Evolutionary conservation across 208 protist species (phyloP).

Genomic region (Acanthamoeba lenticulata): DNA sequence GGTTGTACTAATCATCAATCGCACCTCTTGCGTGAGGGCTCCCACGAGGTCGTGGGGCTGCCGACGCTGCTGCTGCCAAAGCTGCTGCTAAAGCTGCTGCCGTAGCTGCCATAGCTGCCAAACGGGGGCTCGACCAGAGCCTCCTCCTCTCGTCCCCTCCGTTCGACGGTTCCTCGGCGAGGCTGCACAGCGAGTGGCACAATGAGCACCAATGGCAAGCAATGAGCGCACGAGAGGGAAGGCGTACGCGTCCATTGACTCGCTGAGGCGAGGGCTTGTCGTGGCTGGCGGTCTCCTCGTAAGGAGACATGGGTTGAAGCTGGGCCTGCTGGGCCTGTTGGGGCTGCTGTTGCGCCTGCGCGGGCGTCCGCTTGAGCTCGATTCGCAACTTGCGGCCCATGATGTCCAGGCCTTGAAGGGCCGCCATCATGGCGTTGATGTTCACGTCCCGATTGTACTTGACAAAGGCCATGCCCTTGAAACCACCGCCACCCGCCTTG

Average conservation of each 20-base stretch:
- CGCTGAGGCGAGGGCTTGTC: not conserved
- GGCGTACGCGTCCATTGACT: not conserved
- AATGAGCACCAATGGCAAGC: not conserved
- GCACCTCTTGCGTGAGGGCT: not conserved
- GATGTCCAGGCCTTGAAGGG: not conserved
- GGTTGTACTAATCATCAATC: too few species aligned
- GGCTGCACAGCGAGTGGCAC: not conserved
- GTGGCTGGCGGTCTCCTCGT: not conserved
- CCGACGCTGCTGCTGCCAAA: not conserved
- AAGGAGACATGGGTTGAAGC: not conserved
- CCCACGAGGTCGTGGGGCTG: not conserved
- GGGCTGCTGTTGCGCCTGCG: not conserved
- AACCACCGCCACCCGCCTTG: not conserved
- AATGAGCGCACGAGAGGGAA: not conserved
- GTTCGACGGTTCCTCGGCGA: not conserved
- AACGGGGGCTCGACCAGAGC: not conserved
- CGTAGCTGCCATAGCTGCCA: not conserved
- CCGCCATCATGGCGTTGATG: not conserved
- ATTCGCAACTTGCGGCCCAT: constrained; percentile 5
- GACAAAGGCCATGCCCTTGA: constrained; percentile 46
- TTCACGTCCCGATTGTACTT: not conserved
- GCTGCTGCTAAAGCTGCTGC: not conserved
- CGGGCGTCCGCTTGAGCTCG: not conserved
- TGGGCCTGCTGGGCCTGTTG: not conserved
- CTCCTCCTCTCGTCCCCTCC: not conserved